Evolutionary conservation across 23 red algal species (phyloP).

Genomic region (Gracilaria vermiculophylla): DNA sequence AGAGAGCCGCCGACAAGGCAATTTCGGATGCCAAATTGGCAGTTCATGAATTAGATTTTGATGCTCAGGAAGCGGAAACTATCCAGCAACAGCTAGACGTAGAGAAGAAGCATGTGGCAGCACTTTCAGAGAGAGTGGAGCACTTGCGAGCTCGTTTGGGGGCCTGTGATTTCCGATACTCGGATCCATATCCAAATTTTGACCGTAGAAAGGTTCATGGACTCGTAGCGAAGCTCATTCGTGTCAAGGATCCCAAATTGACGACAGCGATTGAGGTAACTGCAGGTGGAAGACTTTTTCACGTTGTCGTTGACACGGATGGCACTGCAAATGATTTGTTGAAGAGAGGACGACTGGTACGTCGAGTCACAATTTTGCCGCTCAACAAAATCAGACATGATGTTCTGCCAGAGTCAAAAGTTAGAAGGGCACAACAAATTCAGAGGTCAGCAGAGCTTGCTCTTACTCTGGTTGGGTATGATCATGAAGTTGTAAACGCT

Average conservation of each 20-base stretch:
- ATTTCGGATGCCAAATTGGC: slow-evolving; percentile 69
- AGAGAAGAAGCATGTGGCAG: slow-evolving; percentile 30
- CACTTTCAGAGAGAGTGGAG: slow-evolving; percentile 54
- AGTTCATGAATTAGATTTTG: slow-evolving; percentile 93
- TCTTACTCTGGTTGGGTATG: slow-evolving; percentile 71
- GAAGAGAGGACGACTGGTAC: slow-evolving; percentile 58
- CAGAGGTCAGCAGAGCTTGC: slow-evolving; percentile 73
- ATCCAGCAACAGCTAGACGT: slow-evolving; percentile 23
- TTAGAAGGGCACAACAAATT: slow-evolving; percentile 46
- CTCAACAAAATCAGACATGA: slow-evolving; percentile 88
- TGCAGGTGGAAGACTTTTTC: slow-evolving; percentile 83
- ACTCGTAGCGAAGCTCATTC: slow-evolving; percentile 78
- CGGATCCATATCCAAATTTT: slow-evolving; percentile 65
- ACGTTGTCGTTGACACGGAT: slow-evolving; percentile 97
- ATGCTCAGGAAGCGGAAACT: slow-evolving; percentile 50
- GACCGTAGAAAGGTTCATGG: slow-evolving; percentile 82
- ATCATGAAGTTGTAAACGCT: slow-evolving; percentile 68
- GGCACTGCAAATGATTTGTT: slow-evolving; percentile 84
- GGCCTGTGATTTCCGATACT: slow-evolving; percentile 78
- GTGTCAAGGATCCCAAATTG: slow-evolving; percentile 58
- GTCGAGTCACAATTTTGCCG: slow-evolving; percentile 94
- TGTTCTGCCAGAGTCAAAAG: slow-evolving; percentile 12
- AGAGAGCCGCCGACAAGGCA: slow-evolving; percentile 51
- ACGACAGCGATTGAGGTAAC: slow-evolving; percentile 86
- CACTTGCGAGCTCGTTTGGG: slow-evolving; percentile 64